Evolutionary conservation across 2,329 filamentous ascomycete genomes (phyloP).

Genomic region (Pseudocercospora eumusae): DNA sequence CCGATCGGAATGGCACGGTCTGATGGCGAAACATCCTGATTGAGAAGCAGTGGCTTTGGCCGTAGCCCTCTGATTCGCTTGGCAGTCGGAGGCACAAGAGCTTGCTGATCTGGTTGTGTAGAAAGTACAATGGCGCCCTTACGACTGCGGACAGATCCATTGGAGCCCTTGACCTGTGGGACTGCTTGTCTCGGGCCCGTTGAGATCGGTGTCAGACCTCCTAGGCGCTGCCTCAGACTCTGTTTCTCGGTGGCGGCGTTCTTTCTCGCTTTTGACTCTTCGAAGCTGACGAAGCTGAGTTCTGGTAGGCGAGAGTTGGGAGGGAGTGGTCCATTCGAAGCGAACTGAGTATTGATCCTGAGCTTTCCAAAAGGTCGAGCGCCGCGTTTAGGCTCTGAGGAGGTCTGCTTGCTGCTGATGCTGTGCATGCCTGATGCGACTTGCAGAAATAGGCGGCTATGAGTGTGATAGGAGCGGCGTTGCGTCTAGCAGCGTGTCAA

Average conservation of each 20-base stretch:
- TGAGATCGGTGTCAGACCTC: conserved; percentile 19
- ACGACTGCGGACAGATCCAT: conserved; percentile 10
- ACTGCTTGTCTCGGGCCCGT: conserved; percentile 19
- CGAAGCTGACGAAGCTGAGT: conserved; percentile 31
- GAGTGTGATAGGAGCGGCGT: neutral
- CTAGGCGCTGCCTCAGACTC: conserved; percentile 35
- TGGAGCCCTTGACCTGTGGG: conserved; percentile 4
- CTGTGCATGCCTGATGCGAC: conserved; percentile 12
- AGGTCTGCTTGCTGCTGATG: conserved; percentile 6
- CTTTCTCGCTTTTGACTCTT: conserved; percentile 27
- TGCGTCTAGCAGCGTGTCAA: neutral
- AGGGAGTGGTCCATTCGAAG: conserved; percentile 48
- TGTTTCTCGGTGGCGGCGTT: conserved; percentile 14
- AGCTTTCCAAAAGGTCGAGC: conserved; percentile 24
- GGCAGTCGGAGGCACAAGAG: conserved; percentile 24
- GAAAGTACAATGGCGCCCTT: conserved; percentile 5
- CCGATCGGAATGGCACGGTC: conserved; percentile 74
- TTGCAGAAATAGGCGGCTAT: neutral
- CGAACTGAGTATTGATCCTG: conserved; percentile 68
- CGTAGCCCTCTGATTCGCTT: conserved; percentile 33
- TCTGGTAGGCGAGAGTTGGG: conserved; percentile 36
- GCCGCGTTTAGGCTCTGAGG: conserved; percentile 11
- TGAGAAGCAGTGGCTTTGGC: conserved; percentile 35
- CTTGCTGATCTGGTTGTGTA: neutral
- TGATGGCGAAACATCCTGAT: conserved; percentile 62